Evolutionary conservation across 164 flowering plant species (phyloP).

Genomic region (Buxus sempervirens): DNA sequence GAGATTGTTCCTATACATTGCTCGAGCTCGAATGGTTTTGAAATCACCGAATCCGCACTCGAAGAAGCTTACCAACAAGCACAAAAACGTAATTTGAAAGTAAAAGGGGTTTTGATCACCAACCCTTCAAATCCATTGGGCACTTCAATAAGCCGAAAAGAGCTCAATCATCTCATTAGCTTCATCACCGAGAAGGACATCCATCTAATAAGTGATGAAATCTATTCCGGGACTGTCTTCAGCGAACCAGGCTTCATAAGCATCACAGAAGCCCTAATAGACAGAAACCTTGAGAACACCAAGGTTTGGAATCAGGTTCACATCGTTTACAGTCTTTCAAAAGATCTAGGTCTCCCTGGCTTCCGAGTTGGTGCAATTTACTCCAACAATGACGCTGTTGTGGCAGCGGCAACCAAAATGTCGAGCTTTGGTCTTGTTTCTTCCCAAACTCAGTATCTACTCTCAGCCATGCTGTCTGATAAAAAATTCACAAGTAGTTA

Average conservation of each 20-base stretch:
- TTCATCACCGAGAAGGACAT: slow-evolving; percentile 22
- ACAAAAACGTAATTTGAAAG: slow-evolving; percentile 21
- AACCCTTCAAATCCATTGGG: slow-evolving; percentile 46
- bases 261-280: slow-evolving; percentile 19
- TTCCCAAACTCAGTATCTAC: slow-evolving; percentile 39
- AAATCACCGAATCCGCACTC: slow-evolving; percentile 29
- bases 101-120: slow-evolving; percentile 38
- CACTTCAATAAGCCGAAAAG: slow-evolving; percentile 24
- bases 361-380: slow-evolving; percentile 39
- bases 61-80: slow-evolving; percentile 35
- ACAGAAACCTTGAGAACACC: slow-evolving; percentile 1
- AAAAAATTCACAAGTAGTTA: slow-evolving; percentile 23
- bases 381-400: slow-evolving; percentile 26
- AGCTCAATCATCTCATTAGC: slow-evolving; percentile 28
- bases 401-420: slow-evolving; percentile 43
- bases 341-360: slow-evolving; percentile 44
- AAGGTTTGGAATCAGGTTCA: slow-evolving; percentile 21
- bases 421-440: slow-evolving; percentile 46
- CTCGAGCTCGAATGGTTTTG: slow-evolving; percentile 30
- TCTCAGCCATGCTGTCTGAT: slow-evolving; percentile 28
- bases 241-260: slow-evolving; percentile 26
- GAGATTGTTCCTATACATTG: slow-evolving; percentile 37
- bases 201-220: slow-evolving; percentile 40
- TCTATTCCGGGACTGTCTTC: slow-evolving; percentile 39
- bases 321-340: slow-evolving; percentile 38